These are phyloP conservation scores for Penicillium psychrofluorescens DNA, from an alignment of 495 filamentous ascomycete species.

Conservation along the genomic window DNA sequence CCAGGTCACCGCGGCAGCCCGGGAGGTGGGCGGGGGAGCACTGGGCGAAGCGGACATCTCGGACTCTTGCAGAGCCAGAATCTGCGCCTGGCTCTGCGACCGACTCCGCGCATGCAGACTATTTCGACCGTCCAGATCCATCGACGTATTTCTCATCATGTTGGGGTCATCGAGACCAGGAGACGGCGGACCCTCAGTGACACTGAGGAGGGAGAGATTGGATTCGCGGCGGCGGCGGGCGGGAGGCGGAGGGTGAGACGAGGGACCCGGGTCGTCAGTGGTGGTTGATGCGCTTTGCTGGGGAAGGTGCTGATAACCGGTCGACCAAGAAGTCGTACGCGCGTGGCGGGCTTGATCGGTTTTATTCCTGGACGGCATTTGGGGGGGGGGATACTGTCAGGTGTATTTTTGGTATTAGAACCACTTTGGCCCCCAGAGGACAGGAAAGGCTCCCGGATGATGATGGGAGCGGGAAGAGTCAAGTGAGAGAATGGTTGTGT, in stretches of 20 bases:
- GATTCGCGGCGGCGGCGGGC: conserved; percentile 31
- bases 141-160: conserved; percentile 29
- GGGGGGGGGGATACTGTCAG: not conserved
- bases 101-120: conserved; percentile 27
- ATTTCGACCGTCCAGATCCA: conserved; percentile 21
- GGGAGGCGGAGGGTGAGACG: conserved; percentile 19
- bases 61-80: conserved; percentile 14
- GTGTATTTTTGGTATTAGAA: conserved; percentile 3
- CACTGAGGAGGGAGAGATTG: conserved; percentile 27
- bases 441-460: not conserved
- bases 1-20: conserved; percentile 50
- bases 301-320: conserved; percentile 18
- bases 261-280: conserved; percentile 3
- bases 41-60: conserved; percentile 8
- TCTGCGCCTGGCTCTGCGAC: conserved; percentile 23
- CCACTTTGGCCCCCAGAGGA: too few relatives aligned
- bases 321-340: conserved; percentile 36
- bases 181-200: conserved; percentile 28
- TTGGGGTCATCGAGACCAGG: conserved; percentile 16
- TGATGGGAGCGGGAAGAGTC: too few relatives aligned
- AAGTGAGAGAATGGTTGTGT: too few relatives aligned
- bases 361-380: conserved; percentile 23
- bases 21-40: conserved; percentile 6
- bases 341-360: conserved; percentile 32
- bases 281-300: too few relatives aligned